Evolutionary conservation across 106 monocot genomes (phyloP).

Genomic region (Dioscorea zingiberensis): DNA sequence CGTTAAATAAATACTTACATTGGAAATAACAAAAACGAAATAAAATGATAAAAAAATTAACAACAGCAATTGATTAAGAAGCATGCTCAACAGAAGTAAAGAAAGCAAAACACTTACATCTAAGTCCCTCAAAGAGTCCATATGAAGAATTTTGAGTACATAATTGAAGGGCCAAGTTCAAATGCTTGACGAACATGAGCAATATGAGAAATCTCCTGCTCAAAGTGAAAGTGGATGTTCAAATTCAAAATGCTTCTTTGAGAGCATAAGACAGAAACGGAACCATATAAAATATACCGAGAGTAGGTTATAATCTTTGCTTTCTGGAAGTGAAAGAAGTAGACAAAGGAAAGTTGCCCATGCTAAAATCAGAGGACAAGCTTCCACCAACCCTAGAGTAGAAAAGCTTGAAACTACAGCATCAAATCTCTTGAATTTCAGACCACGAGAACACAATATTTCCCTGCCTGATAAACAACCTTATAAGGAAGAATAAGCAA

Average conservation of each 20-base stretch:
- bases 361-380: constrained; percentile 74
- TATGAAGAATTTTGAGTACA: constrained; percentile 54
- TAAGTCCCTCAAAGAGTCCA: constrained; percentile 46
- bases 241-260: neutral
- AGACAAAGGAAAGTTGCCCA: constrained; percentile 87
- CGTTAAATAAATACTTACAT: neutral
- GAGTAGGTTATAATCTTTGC: constrained; percentile 24
- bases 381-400: constrained; percentile 34
- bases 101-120: constrained; percentile 52
- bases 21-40: neutral
- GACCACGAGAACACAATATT: constrained; percentile 38
- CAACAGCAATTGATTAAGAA: neutral
- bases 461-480: constrained; percentile 32
- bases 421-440: constrained; percentile 87
- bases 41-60: neutral
- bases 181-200: constrained; percentile 73
- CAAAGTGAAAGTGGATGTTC: neutral
- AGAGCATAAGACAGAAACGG: neutral
- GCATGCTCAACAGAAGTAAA: no score
- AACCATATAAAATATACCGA: constrained; percentile 18
- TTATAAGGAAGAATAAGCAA: neutral
- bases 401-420: constrained; percentile 60
- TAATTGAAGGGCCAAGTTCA: constrained; percentile 50
- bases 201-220: constrained; percentile 78
- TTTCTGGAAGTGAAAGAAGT: constrained; percentile 62